Evolutionary conservation across 1,284 basidiomycete genomes (phyloP).

Genomic region (Neonothopanus nambi): DNA sequence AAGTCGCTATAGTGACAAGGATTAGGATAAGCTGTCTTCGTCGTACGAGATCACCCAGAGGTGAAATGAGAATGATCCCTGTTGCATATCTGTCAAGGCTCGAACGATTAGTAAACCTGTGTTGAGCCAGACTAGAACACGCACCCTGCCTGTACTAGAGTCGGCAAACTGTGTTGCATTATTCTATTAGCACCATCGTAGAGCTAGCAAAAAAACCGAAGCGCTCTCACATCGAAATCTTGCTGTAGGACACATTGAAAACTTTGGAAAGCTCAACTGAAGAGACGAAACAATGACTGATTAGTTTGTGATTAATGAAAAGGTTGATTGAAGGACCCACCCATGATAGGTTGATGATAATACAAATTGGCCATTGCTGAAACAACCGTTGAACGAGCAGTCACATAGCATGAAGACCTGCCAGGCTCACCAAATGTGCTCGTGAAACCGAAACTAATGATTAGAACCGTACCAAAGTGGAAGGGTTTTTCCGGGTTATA

Average conservation of each 20-base stretch:
- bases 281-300: constrained; percentile 8
- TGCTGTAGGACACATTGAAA: constrained; percentile 53
- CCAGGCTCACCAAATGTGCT: constrained; percentile 53
- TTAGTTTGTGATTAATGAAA: constrained; percentile 21
- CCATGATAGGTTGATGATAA: constrained; percentile 74
- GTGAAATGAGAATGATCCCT: constrained; percentile 62
- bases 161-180: constrained; percentile 40
- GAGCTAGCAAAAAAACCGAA: not conserved
- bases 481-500: constrained; percentile 58
- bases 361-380: constrained; percentile 65
- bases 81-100: constrained; percentile 30
- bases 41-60: constrained; percentile 67
- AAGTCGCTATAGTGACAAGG: constrained; percentile 44
- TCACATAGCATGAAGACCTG: not conserved
- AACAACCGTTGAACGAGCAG: not conserved
- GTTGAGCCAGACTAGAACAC: too few species aligned
- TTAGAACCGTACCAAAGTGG: constrained; percentile 62
- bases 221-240: constrained; percentile 23
- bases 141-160: constrained; percentile 53
- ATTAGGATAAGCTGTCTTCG: constrained; percentile 54
- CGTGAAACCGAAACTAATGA: constrained; percentile 64
- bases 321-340: constrained; percentile 29
- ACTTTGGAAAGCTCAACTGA: constrained; percentile 54
- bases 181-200: too few species aligned
- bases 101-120: too few species aligned